A percentile compares a stretch with the other conserved stretches of the same genome.
Conservation (phyloP, 495 filamentous ascomycete species). For the Podospora bellae-mahoneyi region DNA sequence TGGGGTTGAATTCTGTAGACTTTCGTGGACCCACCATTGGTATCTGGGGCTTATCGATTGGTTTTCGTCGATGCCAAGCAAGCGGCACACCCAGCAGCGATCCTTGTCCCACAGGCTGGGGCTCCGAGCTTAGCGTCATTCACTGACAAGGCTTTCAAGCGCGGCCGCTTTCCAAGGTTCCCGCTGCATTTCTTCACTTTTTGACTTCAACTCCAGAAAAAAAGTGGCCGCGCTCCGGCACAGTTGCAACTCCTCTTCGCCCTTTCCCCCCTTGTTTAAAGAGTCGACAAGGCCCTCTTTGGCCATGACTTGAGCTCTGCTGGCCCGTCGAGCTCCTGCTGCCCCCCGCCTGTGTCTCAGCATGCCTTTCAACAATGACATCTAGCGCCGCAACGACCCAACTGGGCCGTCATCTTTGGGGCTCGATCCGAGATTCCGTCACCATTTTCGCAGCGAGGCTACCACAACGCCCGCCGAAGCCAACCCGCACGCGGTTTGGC, state of each 20-base stretch:
- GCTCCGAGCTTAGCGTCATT: slow-evolving; percentile 22
- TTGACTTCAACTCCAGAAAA: slow-evolving; percentile 3
- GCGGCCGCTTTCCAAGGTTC: slow-evolving; percentile 21
- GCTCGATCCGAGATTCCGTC: slow-evolving; percentile 42
- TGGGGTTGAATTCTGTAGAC: slow-evolving; percentile 34
- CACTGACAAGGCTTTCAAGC: slow-evolving; percentile 24
- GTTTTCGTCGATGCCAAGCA: slow-evolving; percentile 8
- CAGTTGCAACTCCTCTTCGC: neutral
- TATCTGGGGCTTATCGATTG: slow-evolving; percentile 39
- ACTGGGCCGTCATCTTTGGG: slow-evolving; percentile 45
- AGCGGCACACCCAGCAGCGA: slow-evolving; percentile 4
- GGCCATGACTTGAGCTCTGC: slow-evolving; percentile 26
- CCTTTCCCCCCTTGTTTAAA: neutral
- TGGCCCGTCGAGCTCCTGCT: slow-evolving; percentile 12
- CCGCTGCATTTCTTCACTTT: slow-evolving; percentile 12
- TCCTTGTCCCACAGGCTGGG: slow-evolving; percentile 13
- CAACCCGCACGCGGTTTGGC: slow-evolving; percentile 17
- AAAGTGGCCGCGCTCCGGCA: neutral
- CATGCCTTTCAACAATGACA: slow-evolving; percentile 46
- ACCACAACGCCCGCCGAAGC: slow-evolving; percentile 30
- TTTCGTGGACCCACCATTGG: slow-evolving; percentile 26
- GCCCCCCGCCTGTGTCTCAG: slow-evolving; percentile 20
- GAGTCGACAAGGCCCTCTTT: slow-evolving; percentile 7
- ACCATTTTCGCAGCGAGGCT: slow-evolving; percentile 34
- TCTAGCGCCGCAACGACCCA: slow-evolving; percentile 45